Evolutionary conservation across 2,329 filamentous ascomycete species (phyloP).

Genomic region (Trichoderma breve): DNA sequence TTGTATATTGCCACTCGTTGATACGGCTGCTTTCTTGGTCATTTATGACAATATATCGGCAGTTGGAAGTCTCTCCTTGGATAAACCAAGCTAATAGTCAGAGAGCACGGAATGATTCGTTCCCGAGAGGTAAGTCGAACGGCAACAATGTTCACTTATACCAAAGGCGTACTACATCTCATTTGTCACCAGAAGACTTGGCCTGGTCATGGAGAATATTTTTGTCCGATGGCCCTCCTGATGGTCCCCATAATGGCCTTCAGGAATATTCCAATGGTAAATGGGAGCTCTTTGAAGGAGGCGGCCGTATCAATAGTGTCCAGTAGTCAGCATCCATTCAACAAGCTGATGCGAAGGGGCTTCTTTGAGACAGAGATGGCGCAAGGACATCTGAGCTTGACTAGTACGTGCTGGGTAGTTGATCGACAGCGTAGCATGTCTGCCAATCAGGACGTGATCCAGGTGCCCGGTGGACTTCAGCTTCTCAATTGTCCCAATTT

Average conservation of each 20-base stretch:
- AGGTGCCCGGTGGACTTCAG: neutral
- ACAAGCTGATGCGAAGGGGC: neutral
- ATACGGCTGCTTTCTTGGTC: neutral
- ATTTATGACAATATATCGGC: neutral
- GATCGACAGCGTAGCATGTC: neutral
- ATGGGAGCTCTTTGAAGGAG: neutral
- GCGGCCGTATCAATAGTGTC: neutral
- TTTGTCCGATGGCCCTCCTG: neutral
- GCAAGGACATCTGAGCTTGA: neutral
- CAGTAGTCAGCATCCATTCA: neutral
- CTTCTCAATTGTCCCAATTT: neutral
- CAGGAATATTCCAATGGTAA: neutral
- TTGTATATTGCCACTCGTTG: neutral
- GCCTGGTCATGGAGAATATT: neutral
- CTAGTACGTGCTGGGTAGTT: neutral
- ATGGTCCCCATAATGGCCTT: neutral
- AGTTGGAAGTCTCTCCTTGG: neutral
- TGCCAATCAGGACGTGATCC: neutral
- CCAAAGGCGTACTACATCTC: neutral
- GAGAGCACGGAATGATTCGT: neutral
- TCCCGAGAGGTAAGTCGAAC: neutral
- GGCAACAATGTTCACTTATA: neutral
- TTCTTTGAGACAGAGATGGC: neutral
- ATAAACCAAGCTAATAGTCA: neutral
- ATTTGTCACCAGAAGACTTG: neutral